Base-by-base conservation (phyloP, 257 asterid genomes). In the Thymus quinquecostatus region DNA sequence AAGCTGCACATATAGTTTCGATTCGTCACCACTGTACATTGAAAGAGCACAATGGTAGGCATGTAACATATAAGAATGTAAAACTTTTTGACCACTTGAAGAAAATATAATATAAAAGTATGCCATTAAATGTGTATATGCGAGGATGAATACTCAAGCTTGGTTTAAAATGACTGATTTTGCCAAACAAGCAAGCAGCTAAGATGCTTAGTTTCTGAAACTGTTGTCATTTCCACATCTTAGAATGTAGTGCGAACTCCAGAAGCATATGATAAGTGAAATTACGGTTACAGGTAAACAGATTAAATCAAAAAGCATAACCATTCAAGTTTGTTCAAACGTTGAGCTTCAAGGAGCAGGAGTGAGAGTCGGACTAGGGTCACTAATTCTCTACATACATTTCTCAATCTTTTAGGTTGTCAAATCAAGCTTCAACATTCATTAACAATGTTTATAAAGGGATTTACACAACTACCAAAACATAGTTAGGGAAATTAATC, bases 1-100 rank as follows among this genome's bases (percentile, higher is more conserved):
- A 93, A 77, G 91, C 97, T 87, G 94, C 44, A 64, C 71, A 73
- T 44, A 76, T n/a, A 71, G 6, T 68, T 64, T 44, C 29, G 21
- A 67, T 66, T 40, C 27, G 40, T 12, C 1, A 40, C 7, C 21
- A 45, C 3, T 47, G 27, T 36, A 41, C 40, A 62, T n/a, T 61
- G 33, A 6, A 64, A 64, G 64, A 59, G n/a, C 58, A 59, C 45
- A 49, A 60, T 11, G 29, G 28, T 10, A 78, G 11, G 64, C 13
- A 33, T 56, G 60, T 36, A 10, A 36, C 40, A 28, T 30, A 66
- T 60, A 51, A 45, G 68, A 71, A 65, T 44, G 45, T 36, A 43
- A 32, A 14, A 49, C 29, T 55, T 62, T 56, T 44, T 9, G 29
- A 61, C 59, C 68, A 64, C 34, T 0, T 45, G 51, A 29, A 33